Base-by-base conservation (phyloP, 2,329 filamentous ascomycete species). In the Stachybotrys chartarum region DNA sequence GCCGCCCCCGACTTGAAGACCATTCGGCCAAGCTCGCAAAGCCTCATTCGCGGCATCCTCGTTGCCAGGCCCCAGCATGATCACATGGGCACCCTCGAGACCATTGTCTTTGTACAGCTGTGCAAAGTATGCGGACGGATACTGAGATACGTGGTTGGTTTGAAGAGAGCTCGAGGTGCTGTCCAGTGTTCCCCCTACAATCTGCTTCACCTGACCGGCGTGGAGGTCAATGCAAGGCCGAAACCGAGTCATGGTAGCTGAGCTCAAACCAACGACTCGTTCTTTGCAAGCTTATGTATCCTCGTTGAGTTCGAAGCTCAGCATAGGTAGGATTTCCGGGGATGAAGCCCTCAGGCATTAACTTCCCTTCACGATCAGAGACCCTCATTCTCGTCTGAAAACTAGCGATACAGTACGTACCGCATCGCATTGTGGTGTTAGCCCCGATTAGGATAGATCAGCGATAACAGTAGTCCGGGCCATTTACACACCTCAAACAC, bases 201-300 rank as follows among this genome's bases (percentile, higher is more conserved):
- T 99, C 72, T 99, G 94, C 78, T 99, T 99, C 57, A 99, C 94
- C 69, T 93, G 87, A 14, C 94, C 94, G n/a, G 92, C 87, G 72
- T 99, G 94, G 54, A 99, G 83, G 75, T 99, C 94, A 72, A 99
- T 97, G 69, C 94, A 99, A 18, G 94, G 94, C 45, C 94, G 82
- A 68, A 99, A 99, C 63, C 87, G 85, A 3, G 94, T 97, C 94
- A 99, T 96, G 30, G 11, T 51, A 30, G 17, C 24, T 24, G 24
- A 24, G 4, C 24, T 24, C 24, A 24, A 24, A 24, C 24, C 24
- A 24, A 24, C 24, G 24, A 24, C 24, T 24, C 24, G 24, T 24
- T 24, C 24, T 24, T 2, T 24, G 24, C 24, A 24, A 24, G 24
- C 24, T 24, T 24, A 24, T 24, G 24, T 24, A 24, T 24, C 24